phyloP scores from a whole-genome alignment of 108 stramenopile genomes.

The Pseudonitzschia multistriata region DNA sequence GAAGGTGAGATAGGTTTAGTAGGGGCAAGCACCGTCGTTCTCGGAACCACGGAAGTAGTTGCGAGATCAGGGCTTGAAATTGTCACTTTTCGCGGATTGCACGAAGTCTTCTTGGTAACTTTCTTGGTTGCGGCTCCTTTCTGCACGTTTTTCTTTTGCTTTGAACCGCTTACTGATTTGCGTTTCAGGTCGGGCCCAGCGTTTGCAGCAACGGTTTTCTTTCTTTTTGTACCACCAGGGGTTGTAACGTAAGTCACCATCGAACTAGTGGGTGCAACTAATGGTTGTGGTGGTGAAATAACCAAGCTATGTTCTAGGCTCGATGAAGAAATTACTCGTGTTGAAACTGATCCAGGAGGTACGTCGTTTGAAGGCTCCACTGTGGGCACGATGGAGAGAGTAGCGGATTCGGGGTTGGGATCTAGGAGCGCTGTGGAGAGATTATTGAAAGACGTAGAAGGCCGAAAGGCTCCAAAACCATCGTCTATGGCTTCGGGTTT shows the following conservation, averaged over 20 bases:
- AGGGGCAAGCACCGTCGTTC: too few species aligned
- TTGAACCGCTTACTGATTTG: neutral
- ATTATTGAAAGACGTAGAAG: slow-evolving; percentile 65
- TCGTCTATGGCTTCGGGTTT: slow-evolving; percentile 33
- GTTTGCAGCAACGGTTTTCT: neutral
- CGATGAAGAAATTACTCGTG: slow-evolving; percentile 7
- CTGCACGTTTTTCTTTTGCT: neutral
- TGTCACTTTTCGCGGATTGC: neutral
- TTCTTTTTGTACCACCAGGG: slow-evolving; percentile 23
- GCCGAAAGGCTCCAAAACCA: slow-evolving; percentile 58
- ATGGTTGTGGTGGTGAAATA: neutral
- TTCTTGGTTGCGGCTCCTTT: slow-evolving; percentile 1
- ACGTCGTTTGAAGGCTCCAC: neutral
- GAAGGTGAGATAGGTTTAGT: neutral
- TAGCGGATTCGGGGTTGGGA: slow-evolving; percentile 5
- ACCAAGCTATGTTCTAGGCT: neutral
- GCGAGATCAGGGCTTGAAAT: too few species aligned
- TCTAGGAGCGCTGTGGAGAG: slow-evolving; percentile 32
- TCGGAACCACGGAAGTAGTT: too few species aligned
- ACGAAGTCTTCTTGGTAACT: slow-evolving; percentile 1
- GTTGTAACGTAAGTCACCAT: slow-evolving; percentile 1
- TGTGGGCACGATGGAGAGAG: neutral
- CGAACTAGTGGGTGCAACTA: neutral
- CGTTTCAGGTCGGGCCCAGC: neutral
- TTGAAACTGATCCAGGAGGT: neutral